Evolutionary conservation across 257 asterid species (phyloP).

Genomic region (Petrea volubilis): DNA sequence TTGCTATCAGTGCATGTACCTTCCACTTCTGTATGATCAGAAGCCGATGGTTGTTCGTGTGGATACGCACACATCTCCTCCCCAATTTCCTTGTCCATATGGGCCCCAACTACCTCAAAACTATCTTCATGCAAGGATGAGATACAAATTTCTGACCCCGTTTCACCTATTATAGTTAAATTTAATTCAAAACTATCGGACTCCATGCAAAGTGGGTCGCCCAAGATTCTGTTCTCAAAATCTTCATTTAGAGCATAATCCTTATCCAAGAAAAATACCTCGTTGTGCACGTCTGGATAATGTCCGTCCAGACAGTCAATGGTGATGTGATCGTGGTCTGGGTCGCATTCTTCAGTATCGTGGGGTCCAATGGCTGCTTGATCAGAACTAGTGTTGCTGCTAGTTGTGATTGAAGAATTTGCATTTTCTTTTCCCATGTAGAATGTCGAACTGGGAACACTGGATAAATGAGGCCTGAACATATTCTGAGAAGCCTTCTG

Average conservation of each 20-base stretch:
- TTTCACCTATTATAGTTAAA: conserved; percentile 26
- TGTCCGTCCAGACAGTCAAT: conserved; percentile 41
- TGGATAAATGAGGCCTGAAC: conserved; percentile 94
- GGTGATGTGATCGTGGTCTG: conserved; percentile 58
- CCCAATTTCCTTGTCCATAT: conserved; percentile 30
- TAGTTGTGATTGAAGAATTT: conserved; percentile 85
- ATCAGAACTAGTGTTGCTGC: conserved; percentile 89
- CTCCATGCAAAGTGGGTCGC: conserved; percentile 44
- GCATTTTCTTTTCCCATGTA: conserved; percentile 67
- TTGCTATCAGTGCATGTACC: conserved; percentile 31
- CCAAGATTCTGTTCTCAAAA: conserved; percentile 28
- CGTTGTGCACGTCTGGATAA: conserved; percentile 47
- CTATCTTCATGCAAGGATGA: conserved; percentile 42
- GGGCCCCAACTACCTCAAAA: conserved; percentile 28
- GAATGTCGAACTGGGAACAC: conserved; percentile 94
- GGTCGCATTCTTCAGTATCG: conserved; percentile 73
- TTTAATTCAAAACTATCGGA: conserved; percentile 41
- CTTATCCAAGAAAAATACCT: conserved; percentile 66
- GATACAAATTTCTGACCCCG: no score
- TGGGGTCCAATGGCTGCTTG: conserved; percentile 59
- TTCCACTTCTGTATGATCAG: conserved; percentile 39
- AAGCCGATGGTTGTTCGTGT: conserved; percentile 30
- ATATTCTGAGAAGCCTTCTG: conserved; percentile 82
- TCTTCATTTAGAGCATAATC: conserved; percentile 48
- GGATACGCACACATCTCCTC: conserved; percentile 31